phyloP scores from a whole-genome alignment of 768 basidiomycete genomes.

The Auriculariales sp. region DNA sequence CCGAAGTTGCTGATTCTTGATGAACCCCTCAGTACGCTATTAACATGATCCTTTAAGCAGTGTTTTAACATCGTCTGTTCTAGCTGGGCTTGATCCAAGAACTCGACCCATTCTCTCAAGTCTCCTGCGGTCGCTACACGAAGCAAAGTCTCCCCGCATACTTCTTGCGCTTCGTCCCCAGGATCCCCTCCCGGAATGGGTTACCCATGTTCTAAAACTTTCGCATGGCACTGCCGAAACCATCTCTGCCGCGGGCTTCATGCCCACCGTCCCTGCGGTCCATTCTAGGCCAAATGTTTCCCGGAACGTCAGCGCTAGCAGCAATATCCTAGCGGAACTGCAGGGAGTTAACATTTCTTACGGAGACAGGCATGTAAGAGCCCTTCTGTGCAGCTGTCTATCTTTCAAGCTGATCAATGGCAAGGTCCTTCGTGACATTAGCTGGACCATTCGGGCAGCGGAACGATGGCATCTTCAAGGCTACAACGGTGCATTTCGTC shows the following conservation, averaged over 20 bases:
- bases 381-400: slow-evolving; percentile 5
- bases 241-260: slow-evolving; percentile 34
- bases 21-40: slow-evolving; percentile 68
- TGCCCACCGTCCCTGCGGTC: slow-evolving; percentile 13
- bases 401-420: neutral
- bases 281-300: neutral
- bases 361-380: slow-evolving; percentile 43
- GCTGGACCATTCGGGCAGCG: slow-evolving; percentile 71
- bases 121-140: slow-evolving; percentile 42
- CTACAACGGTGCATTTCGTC: slow-evolving; percentile 47
- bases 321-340: slow-evolving; percentile 42
- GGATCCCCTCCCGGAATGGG: slow-evolving; percentile 58
- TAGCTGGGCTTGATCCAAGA: slow-evolving; percentile 64
- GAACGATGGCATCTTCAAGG: slow-evolving; percentile 87
- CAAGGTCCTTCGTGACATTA: slow-evolving; percentile 61
- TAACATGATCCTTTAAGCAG: neutral
- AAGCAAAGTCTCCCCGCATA: slow-evolving; percentile 35
- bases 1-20: slow-evolving; percentile 77
- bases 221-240: slow-evolving; percentile 31
- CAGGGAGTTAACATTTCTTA: slow-evolving; percentile 59
- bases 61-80: neutral
- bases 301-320: slow-evolving; percentile 2
- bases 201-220: slow-evolving; percentile 51
- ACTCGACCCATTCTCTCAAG: slow-evolving; percentile 41
- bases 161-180: slow-evolving; percentile 55